Base-by-base conservation (phyloP, 148 eudicot genomes). In the Bassia scoparia region DNA sequence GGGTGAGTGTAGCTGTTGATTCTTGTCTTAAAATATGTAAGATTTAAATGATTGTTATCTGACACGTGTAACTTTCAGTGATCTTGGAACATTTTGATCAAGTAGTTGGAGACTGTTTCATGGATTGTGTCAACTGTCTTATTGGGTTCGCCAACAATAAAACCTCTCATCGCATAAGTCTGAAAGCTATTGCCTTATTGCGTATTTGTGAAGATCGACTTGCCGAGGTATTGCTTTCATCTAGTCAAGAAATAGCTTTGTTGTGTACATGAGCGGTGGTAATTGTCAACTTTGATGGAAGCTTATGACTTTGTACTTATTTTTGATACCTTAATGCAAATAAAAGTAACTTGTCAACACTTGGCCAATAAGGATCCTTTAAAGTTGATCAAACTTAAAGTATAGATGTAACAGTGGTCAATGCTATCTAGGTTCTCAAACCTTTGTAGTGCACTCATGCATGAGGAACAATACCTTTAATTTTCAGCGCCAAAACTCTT, bases 181-280 rank as follows among this genome's bases (percentile, higher is more conserved):
- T 95, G 84, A 95, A 91, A 86, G 99, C 99, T 68, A 89, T 95
- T 84, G 99, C 99, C 49, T 85, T 95, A 69, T 86, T 95, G 76
- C 96, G 99, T 62, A 95, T 95, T 58, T 95, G 99, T 75, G 99
- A 95, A 79, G 97, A 95, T 81, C 99, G 99, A 68, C 99, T 95
- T 74, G 97, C 99, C 35, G 99, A 95, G 99, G 99, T 95, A 78
- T 50, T 84, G 74, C 79, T 69, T 34, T 68, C 67, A 24, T 48
- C 15, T 54, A 31, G 54, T 77, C 48, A 72, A 15, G n/a, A 23
- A 68, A n/a, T n/a, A n/a, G n/a, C n/a, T n/a, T n/a, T n/a, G n/a
- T n/a, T n/a, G n/a, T n/a, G n/a, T n/a, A n/a, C n/a, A n/a, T n/a
- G n/a, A n/a, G n/a, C n/a, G n/a, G n/a, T n/a, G n/a, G n/a, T n/a